A percentile compares a stretch with the other conserved stretches of the same genome.
These are phyloP conservation scores for Chlorokybus atmophyticus DNA, from an alignment of 139 green algal species.

Conservation along the genomic window DNA sequence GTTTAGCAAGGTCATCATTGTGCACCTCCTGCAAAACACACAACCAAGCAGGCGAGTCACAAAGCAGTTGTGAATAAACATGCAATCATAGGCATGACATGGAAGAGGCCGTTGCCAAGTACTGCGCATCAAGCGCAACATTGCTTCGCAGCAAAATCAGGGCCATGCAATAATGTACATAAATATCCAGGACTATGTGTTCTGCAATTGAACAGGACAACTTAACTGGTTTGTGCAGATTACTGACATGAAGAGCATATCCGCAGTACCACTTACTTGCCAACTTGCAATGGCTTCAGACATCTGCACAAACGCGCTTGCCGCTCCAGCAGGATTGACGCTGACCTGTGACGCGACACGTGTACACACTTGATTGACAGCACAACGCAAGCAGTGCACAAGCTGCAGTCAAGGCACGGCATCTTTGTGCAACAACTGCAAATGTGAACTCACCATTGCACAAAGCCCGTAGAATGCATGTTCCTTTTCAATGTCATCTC, in stretches of 20 bases:
- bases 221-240: not conserved
- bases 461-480: conserved; percentile 72
- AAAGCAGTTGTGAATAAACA: no score
- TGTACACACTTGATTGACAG: not conserved
- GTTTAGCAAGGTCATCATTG: not conserved
- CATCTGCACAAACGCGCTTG: conserved; percentile 1
- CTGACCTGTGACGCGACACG: conserved; percentile 6
- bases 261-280: conserved; percentile 21
- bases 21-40: not conserved
- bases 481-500: conserved; percentile 90
- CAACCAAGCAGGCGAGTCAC: no score
- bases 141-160: no score
- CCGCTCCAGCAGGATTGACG: conserved; percentile 14
- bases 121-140: not conserved
- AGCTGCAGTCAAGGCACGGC: not conserved
- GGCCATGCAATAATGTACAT: no score
- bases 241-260: conserved; percentile 3
- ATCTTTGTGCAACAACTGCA: not conserved
- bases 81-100: not conserved
- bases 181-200: no score
- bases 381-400: not conserved
- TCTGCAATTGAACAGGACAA: not conserved
- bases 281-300: conserved; percentile 23
- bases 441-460: conserved; percentile 14
- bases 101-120: not conserved